Base-by-base conservation (phyloP, 2,329 filamentous ascomycete species). In the Colletotrichum sansevieriae region DNA sequence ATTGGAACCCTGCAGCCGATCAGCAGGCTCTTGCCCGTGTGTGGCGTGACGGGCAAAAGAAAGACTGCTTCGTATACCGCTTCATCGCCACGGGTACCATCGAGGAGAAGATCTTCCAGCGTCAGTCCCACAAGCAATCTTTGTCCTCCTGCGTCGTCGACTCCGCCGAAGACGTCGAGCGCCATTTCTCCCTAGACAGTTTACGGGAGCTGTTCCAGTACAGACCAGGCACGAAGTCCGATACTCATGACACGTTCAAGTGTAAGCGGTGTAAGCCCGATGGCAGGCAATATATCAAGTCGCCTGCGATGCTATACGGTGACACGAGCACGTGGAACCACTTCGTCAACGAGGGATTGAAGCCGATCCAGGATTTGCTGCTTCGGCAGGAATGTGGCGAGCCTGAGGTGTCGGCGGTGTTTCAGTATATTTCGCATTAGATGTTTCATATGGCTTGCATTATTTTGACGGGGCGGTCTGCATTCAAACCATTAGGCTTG, bases 251-350 rank as follows among this genome's bases (percentile, higher is more conserved):
- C 76, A 98, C 95, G 0, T 98, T 99, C 86, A 98, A 97, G 82
- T 99, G 96, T 80, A 98, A 97, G 83, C 86, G 96, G 46, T 99
- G 96, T 79, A 92, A 92, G 75, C 91, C 93, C 1, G 93, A 97
- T 74, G 95, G 95, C 0, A 91, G 87, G 70, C 96, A 99, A 80
- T 88, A 88, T 71, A 88, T 98, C 76, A 98, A 98, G 79, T 94
- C 95, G 1, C 92, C 92, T 4, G 96, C 96, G 1, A 95, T 98
- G 91, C 83, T 99, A 69, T 99, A 99, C 76, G 96, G 96, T 60
- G 96, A 99, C 76, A 98, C 96, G 22, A 98, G 94, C 80, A 95
- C 94, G n/a, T 99, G 96, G 96, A 99, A 99, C 76, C 96, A 99
- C 79, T 97, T 98, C 81, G 88, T 92, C 49, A 98, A 97, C 74